Conservation (phyloP, 345 rosid species). For the Ailanthus altissimus region DNA sequence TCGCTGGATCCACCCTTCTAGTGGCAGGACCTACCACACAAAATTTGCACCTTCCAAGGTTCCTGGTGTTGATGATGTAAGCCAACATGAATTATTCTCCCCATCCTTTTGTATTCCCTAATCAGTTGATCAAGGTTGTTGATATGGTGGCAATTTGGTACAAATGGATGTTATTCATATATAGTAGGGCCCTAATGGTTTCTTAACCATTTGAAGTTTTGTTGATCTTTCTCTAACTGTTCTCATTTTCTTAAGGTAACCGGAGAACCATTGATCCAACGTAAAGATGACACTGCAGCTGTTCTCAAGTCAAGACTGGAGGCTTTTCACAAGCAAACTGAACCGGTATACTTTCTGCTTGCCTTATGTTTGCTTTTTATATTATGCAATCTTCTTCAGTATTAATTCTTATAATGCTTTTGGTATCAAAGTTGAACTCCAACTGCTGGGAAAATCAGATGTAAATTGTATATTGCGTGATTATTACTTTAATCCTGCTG, state of each 20-base stretch:
- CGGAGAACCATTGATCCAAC: constrained; percentile 88
- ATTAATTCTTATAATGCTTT: neutral
- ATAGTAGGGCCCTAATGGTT: neutral
- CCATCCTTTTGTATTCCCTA: neutral
- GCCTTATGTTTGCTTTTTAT: neutral
- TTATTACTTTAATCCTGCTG: neutral
- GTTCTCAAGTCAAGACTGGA: constrained; percentile 90
- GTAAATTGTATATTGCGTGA: neutral
- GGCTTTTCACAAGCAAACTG: constrained; percentile 87
- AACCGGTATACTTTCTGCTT: constrained; percentile 54
- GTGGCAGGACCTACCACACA: constrained; percentile 90
- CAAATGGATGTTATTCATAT: constrained; percentile 3
- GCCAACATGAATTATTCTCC: constrained; percentile 20
- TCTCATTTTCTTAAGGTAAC: constrained; percentile 55
- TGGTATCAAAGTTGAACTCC: neutral
- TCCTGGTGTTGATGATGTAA: constrained; percentile 88
- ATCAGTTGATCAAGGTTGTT: neutral
- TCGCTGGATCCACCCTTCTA: constrained; percentile 96
- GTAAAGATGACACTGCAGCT: constrained; percentile 87
- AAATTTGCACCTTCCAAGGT: constrained; percentile 88
- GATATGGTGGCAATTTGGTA: constrained; percentile 1
- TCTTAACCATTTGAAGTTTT: neutral
- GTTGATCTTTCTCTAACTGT: constrained; percentile 1
- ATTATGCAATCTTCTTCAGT: neutral
- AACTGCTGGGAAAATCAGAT: neutral